These are phyloP conservation scores for Leucocoprinus birnbaumii DNA, from an alignment of 768 basidiomycete species.

Conservation along the genomic window DNA sequence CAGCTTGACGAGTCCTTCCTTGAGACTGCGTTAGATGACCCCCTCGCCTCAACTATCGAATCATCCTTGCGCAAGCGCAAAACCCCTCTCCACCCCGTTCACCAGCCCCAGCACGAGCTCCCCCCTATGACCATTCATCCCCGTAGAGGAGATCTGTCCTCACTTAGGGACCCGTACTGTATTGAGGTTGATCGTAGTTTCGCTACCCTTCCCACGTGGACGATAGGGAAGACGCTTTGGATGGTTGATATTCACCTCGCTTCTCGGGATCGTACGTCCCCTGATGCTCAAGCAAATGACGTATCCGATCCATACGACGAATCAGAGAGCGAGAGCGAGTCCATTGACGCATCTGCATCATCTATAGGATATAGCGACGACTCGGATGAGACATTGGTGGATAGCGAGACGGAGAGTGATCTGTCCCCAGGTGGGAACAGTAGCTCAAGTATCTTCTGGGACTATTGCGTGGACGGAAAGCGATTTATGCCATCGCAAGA, in stretches of 20 bases:
- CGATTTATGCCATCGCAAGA: background rate
- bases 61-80: background rate
- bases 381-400: slow-evolving; percentile 58
- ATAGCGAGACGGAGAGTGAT: slow-evolving; percentile 41
- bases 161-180: slow-evolving; percentile 56
- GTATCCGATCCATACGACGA: slow-evolving; percentile 8
- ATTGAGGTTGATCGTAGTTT: slow-evolving; percentile 59
- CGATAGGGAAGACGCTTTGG: slow-evolving; percentile 65
- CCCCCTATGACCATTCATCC: slow-evolving; percentile 48
- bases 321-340: slow-evolving; percentile 24
- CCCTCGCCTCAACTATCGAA: background rate
- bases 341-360: slow-evolving; percentile 25
- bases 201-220: slow-evolving; percentile 56
- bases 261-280: slow-evolving; percentile 14
- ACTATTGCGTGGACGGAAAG: background rate
- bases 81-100: slow-evolving; percentile 3
- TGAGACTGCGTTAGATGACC: slow-evolving; percentile 5
- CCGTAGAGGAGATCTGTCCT: slow-evolving; percentile 59
- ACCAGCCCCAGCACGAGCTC: slow-evolving; percentile 11
- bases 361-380: slow-evolving; percentile 41
- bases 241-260: slow-evolving; percentile 52
- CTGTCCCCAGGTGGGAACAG: slow-evolving; percentile 6
- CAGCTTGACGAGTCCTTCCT: slow-evolving; percentile 7
- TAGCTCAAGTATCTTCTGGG: slow-evolving; percentile 3
- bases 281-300: background rate